Evolutionary conservation across 805 yeast genomes (phyloP).

Genomic region (Candida nanaspora): DNA sequence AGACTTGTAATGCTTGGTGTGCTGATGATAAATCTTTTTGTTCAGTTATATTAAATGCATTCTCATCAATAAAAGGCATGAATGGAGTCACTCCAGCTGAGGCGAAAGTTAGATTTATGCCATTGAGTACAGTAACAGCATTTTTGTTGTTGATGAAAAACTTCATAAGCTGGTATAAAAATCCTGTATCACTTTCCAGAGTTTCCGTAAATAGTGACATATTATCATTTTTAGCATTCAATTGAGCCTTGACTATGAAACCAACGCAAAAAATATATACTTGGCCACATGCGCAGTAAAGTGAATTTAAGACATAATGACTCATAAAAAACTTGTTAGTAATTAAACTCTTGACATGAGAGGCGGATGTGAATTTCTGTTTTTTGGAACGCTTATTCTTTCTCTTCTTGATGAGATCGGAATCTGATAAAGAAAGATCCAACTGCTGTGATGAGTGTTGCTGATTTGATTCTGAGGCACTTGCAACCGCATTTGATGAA

Average conservation of each 20-base stretch:
- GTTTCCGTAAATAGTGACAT: neutral
- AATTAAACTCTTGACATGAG: conserved; percentile 19
- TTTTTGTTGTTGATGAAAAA: conserved; percentile 10
- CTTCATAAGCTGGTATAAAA: neutral
- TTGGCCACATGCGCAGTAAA: conserved; percentile 60
- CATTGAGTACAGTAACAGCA: neutral
- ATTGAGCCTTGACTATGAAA: conserved; percentile 50
- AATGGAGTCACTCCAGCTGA: neutral
- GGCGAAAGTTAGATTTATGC: neutral
- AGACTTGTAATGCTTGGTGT: conserved; percentile 65
- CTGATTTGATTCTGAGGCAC: neutral
- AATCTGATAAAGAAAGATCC: too few species aligned
- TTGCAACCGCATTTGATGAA: neutral
- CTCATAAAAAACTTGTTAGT: conserved; percentile 34
- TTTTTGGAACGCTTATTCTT: conserved; percentile 5
- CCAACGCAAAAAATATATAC: conserved; percentile 71
- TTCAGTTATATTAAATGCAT: conserved; percentile 1
- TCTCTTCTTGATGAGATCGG: neutral
- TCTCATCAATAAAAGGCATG: conserved; percentile 6
- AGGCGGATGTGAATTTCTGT: conserved; percentile 10
- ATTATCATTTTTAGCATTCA: conserved; percentile 9
- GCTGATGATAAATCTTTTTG: conserved; percentile 32
- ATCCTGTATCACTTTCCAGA: neutral
- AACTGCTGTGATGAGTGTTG: neutral
- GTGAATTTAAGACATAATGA: conserved; percentile 48